Evolutionary conservation across 495 filamentous ascomycete species (phyloP).

Genomic region (Amorphotheca resinae): DNA sequence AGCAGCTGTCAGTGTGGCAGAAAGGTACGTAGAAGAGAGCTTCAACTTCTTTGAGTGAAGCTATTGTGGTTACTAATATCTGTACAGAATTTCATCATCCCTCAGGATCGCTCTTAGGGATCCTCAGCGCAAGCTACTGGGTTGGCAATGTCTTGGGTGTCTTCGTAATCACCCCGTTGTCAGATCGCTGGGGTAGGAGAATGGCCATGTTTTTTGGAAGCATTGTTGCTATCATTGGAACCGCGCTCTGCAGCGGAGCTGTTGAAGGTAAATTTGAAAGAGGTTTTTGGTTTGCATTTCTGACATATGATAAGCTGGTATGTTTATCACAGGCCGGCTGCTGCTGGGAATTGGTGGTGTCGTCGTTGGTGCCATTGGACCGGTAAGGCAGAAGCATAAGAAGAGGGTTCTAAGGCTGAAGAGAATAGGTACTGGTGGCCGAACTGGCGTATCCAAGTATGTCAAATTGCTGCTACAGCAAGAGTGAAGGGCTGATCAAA

Average conservation of each 20-base stretch:
- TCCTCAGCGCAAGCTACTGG: conserved; percentile 4
- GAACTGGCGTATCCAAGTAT: conserved; percentile 25
- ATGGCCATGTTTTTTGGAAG: conserved; percentile 37
- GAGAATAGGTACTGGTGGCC: conserved; percentile 12
- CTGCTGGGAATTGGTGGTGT: conserved; percentile 12
- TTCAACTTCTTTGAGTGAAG: no score
- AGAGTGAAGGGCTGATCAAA: neutral
- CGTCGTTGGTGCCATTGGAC: conserved; percentile 18
- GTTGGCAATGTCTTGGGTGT: conserved; percentile 5
- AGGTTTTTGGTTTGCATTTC: neutral
- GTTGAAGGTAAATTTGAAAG: neutral
- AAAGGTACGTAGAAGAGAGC: conserved; percentile 3
- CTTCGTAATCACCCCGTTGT: conserved; percentile 4
- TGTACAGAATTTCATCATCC: conserved; percentile 1
- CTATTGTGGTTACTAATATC: neutral
- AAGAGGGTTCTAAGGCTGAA: neutral
- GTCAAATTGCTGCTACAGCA: no score
- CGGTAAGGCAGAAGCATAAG: conserved; percentile 7
- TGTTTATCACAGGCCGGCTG: conserved; percentile 19
- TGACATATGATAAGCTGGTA: conserved; percentile 1
- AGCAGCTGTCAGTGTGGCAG: conserved; percentile 2
- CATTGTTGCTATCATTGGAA: conserved; percentile 33
- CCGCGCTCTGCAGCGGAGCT: conserved; percentile 26
- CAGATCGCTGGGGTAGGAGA: conserved; percentile 29
- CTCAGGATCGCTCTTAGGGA: conserved; percentile 1